Evolutionary conservation across 1,284 basidiomycete species (phyloP), one percentile per base, ranked within the genome.

Genomic region (Boletellus deceptivus): DNA sequence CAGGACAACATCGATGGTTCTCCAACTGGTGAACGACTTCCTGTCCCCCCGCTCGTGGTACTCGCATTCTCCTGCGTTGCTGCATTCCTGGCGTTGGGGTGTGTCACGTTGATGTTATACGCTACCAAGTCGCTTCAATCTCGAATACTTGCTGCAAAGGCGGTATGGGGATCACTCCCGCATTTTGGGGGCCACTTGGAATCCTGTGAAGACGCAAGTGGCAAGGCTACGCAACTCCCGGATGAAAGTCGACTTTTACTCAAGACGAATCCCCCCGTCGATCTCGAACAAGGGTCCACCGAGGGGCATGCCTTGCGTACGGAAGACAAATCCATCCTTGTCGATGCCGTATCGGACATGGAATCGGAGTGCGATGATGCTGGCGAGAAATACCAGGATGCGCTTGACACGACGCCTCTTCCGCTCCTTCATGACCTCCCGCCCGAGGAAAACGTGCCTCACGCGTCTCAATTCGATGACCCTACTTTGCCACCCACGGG

Each of bases 321-420:
- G 4, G 43, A 53, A 42, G 50, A 49, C 35, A 55, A 36, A 36
- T 38, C 11, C 38, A 14, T 50, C 45, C 36, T 43, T 49, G 20
- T 42, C 6, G 52, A 61, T 47, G 47, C 48, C 16, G 37, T 47
- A 3, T 54, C 63, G 20, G 65, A 66, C 39, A 38, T 53, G 6
- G 57, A 54, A 8, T 63, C 54, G 38, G 59, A 61, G 25, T 45
- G 17, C 47, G 68, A 63, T 31, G 59, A 65, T 22, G 20, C 54
- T 4, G 67, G 72, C 44, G 73, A 70, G 54, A 71, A 72, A 46
- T 73, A 67, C 53, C 64, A 70, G 40, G 75, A 75, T 51, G 69
- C 70, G 6, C 58, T 67, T 20, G 66, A 67, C 36, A 48, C 33
- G 41, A 69, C 55, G 3, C 63, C 63, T n/a, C 54, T 62, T 38